Conservation (phyloP, 129 eudicot species). For the Pulicaria dysenterica region DNA sequence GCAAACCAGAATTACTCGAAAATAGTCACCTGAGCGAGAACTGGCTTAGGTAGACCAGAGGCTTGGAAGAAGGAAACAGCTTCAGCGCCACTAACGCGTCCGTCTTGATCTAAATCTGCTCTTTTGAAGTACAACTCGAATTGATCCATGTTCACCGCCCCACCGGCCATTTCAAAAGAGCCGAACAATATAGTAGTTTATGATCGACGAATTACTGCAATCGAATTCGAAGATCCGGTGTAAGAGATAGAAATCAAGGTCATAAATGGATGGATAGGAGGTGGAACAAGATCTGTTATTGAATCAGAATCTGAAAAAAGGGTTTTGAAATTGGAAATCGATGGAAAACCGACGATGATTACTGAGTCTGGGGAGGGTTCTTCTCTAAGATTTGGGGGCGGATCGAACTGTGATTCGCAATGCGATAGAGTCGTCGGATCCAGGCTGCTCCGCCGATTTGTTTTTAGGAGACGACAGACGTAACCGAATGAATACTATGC, state of each 20-base stretch:
- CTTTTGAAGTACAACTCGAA: constrained; percentile 76
- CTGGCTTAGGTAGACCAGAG: constrained; percentile 67
- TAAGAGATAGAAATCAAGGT: not conserved
- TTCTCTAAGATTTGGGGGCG: constrained; percentile 19
- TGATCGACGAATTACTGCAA: constrained; percentile 24
- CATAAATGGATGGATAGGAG: not conserved
- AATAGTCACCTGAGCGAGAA: constrained; percentile 90
- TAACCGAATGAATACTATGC: constrained; percentile 18
- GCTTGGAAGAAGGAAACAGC: constrained; percentile 84
- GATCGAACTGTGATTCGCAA: constrained; percentile 15
- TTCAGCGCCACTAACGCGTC: constrained; percentile 86
- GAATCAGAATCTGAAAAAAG: constrained; percentile 27
- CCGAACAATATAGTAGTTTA: constrained; percentile 11
- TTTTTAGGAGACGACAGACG: constrained; percentile 14
- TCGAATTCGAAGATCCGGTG: constrained; percentile 19
- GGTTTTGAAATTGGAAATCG: constrained; percentile 23
- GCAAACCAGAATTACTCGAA: not conserved
- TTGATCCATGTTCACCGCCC: constrained; percentile 53
- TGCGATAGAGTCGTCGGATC: constrained; percentile 28
- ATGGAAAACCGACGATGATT: constrained; percentile 20
- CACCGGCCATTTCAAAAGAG: constrained; percentile 51
- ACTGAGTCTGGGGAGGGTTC: constrained; percentile 17
- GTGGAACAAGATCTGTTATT: constrained; percentile 1
- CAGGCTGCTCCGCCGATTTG: constrained; percentile 11
- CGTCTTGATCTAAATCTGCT: constrained; percentile 94